Base-by-base conservation (phyloP, 148 eudicot genomes). In the Rhododendron kiyosumense region DNA sequence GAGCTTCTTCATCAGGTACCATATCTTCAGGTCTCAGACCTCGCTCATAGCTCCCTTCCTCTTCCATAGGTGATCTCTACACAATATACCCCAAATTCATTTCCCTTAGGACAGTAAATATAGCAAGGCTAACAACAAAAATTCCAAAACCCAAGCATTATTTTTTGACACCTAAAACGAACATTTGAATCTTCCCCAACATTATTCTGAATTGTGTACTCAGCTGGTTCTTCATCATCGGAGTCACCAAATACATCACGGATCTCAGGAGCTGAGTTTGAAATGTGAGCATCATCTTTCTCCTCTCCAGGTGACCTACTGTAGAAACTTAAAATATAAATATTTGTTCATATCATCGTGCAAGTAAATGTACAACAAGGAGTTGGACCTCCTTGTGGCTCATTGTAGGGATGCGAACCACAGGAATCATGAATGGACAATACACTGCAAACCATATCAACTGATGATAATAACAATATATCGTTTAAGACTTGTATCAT, bases 161-260 rank as follows among this genome's bases (percentile, higher is more conserved):
- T 46, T 13, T 43, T 81, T 49, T 22, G 59, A 73, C 73, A 86
- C 32, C 57, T 43, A 10, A 81, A 46, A 89, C 92, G 26, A 83
- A 91, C 93, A 88, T 90, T 94, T 87, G 89, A 90, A 87, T 96
- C 96, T 34, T 91, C 92, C 88, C 90, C 96, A 76, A 90, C 88
- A 82, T 93, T 90, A 94, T 91, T 90, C 85, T 89, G 94, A 86
- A 85, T 94, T 81, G 88, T 93, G 86, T 93, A 93, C 59, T 91
- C 94, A 45, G 92, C 93, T 81, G 90, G 95, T 89, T 93, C 98
- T 85, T 96, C 99, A n/a, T 97, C 99, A 87, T 97, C 99, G 43
- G 99, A 95, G 83, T 97, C 99, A 81, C 99, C 99, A 94, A 97
- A 97, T 67, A 97, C 99, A 85, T 95, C 98, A 91, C 94, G 96